Evolutionary conservation across 805 yeast species (phyloP).

Genomic region (Zygotorulaspora florentina): DNA sequence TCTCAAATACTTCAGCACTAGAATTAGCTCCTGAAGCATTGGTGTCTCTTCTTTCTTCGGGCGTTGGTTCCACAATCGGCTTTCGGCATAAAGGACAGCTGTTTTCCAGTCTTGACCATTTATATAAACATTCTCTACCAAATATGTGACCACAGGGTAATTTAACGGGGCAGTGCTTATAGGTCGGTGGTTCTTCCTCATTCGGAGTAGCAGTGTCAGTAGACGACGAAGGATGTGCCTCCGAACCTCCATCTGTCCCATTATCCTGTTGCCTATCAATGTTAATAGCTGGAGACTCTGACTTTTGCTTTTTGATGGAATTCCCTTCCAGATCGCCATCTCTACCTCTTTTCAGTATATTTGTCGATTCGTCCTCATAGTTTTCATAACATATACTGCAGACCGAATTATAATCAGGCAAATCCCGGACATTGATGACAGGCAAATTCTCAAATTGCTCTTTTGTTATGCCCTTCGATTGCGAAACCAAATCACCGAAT

Average conservation of each 20-base stretch:
- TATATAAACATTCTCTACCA: conserved; percentile 78
- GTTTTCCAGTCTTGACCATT: conserved; percentile 72
- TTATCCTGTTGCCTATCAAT: conserved; percentile 4
- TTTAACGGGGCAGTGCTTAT: conserved; percentile 59
- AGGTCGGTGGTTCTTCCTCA: conserved; percentile 23
- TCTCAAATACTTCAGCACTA: conserved; percentile 28
- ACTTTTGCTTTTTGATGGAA: conserved; percentile 19
- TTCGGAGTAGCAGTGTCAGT: not conserved
- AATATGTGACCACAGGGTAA: conserved; percentile 86
- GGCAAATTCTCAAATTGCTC: conserved; percentile 52
- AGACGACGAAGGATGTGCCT: not conserved
- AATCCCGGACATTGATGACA: conserved; percentile 30
- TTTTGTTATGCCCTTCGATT: conserved; percentile 49
- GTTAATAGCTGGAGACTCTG: conserved; percentile 11
- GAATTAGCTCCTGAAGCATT: conserved; percentile 9
- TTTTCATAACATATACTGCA: conserved; percentile 68
- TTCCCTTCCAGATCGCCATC: conserved; percentile 25
- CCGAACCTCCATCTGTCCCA: conserved; percentile 1
- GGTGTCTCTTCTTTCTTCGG: conserved; percentile 6
- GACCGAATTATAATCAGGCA: conserved; percentile 31
- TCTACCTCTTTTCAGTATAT: conserved; percentile 26
- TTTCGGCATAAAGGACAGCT: conserved; percentile 87
- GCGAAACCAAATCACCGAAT: conserved; percentile 47
- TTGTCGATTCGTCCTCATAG: conserved; percentile 33
- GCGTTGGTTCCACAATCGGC: conserved; percentile 38